Evolutionary conservation across 73 alveolate species (phyloP).

Genomic region (Strombidium stylifer): DNA sequence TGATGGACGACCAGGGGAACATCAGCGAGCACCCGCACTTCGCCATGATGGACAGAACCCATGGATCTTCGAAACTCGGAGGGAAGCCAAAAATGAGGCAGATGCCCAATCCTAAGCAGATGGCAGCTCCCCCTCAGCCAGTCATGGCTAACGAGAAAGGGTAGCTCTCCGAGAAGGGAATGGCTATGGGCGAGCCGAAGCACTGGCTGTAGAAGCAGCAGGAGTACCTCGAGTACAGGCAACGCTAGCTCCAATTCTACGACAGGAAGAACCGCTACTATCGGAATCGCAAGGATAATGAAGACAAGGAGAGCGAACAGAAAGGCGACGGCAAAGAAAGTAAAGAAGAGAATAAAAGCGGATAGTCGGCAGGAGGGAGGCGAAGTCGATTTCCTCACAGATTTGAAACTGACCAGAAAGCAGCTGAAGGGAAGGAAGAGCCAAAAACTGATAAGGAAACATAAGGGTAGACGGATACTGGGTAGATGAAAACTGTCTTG

Average conservation of each 20-base stretch:
- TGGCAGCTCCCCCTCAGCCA: slow-evolving; percentile 17
- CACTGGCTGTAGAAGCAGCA: not conserved
- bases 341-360: slow-evolving; percentile 7
- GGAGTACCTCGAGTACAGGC: not conserved
- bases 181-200: not conserved
- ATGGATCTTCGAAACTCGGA: slow-evolving; percentile 23
- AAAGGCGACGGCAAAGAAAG: not conserved
- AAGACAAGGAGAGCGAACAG: not conserved
- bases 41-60: slow-evolving; percentile 13
- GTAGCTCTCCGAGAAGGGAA: slow-evolving; percentile 15
- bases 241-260: not conserved
- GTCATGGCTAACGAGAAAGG: not conserved
- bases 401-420: not conserved
- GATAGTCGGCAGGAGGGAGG: not conserved
- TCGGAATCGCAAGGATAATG: not conserved
- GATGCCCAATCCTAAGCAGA: slow-evolving; percentile 31
- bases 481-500: slow-evolving; percentile 1
- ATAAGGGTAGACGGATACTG: not conserved
- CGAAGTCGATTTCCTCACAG: slow-evolving; percentile 21
- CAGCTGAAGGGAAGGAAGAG: not conserved
- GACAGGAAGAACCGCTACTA: slow-evolving; percentile 1
- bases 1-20: slow-evolving; percentile 25
- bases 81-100: slow-evolving; percentile 26
- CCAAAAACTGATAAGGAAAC: not conserved
- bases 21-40: not conserved